Evolutionary conservation across 2,329 filamentous ascomycete genomes (phyloP).

Genomic region (Stagonosporopsis rhizophila): DNA sequence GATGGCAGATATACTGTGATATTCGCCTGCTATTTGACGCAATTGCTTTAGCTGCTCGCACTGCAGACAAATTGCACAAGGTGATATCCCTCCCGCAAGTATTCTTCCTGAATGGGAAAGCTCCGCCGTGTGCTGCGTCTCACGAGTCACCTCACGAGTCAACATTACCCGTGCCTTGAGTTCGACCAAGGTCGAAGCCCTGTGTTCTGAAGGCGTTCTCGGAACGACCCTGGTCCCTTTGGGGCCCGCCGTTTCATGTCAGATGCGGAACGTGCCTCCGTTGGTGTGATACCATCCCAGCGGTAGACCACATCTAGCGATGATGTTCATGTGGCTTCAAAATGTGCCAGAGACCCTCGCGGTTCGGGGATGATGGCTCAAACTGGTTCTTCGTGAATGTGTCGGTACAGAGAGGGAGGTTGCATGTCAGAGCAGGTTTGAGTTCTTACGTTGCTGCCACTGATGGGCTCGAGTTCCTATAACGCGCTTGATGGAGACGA

Average conservation of each 20-base stretch:
- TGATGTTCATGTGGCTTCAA: slow-evolving; percentile 5
- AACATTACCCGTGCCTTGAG: background rate
- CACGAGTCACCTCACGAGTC: slow-evolving; percentile 13
- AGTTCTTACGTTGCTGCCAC: background rate
- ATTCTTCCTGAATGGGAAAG: background rate
- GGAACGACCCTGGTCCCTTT: slow-evolving; percentile 1
- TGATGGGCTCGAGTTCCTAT: too few species aligned
- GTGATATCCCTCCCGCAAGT: background rate
- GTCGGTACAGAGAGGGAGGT: background rate
- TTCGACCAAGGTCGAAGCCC: background rate
- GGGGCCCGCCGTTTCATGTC: slow-evolving; percentile 9
- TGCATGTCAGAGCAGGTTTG: background rate
- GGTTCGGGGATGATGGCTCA: slow-evolving; percentile 11
- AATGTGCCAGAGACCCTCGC: background rate
- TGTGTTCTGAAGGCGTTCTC: background rate
- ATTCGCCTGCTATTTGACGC: background rate
- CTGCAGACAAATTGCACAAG: background rate
- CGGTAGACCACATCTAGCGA: background rate
- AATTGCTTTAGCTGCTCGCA: background rate
- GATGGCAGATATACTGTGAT: background rate
- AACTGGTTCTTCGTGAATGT: background rate
- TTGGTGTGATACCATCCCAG: background rate
- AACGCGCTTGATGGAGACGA: background rate
- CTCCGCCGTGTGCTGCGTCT: background rate
- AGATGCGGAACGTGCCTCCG: slow-evolving; percentile 2